Evolutionary conservation across 2,329 filamentous ascomycete genomes (phyloP), one percentile per base, ranked within the genome.

Genomic region (Rhynchosporium graminicola): DNA sequence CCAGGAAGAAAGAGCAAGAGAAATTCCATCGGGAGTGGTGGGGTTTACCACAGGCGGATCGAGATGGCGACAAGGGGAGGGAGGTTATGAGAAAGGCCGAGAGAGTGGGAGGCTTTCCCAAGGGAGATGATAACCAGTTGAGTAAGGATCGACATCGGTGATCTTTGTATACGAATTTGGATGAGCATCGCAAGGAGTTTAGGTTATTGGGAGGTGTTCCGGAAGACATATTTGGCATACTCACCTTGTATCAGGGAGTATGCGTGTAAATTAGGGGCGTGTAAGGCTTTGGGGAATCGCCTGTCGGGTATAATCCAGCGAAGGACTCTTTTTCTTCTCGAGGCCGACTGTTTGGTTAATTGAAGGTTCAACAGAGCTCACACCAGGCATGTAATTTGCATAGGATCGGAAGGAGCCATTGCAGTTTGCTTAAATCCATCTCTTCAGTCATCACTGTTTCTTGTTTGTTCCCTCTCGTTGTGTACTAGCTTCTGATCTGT

Each of bases 21-120:
- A 80, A 81, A 51, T 88, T 88, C 64, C 79, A 87, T 73, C 76
- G 84, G 63, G 86, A 87, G 77, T 88, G 86, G 86, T 88, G 86
- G 86, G 85, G 85, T 4, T 71, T 88, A 67, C 83, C 83, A 10
- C 79, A 82, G 70, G 80, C 80, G 69, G 84, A 85, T 66, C 77
- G 81, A 66, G 82, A 84, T 73, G 79, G 83, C 72, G 80, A 84
- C 74, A 82, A 80, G 76, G 73, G 73, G 33, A 78, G 80, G 64
- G 82, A 84, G 73, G 77, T 84, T 72, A 78, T 83, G 75, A 81
- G 78, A 77, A 72, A 74, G 62, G 80, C 76, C 40, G 85, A 88
- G 77, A 77, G 83, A 66, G 76, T 87, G 42, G 84, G 83, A 7
- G 84, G 84, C 9, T 78, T 81, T 68, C 76, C 79, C 51, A 78